These are phyloP conservation scores for Aciculosporium take DNA, from an alignment of 2,329 filamentous ascomycete species.

Conservation along the genomic window DNA sequence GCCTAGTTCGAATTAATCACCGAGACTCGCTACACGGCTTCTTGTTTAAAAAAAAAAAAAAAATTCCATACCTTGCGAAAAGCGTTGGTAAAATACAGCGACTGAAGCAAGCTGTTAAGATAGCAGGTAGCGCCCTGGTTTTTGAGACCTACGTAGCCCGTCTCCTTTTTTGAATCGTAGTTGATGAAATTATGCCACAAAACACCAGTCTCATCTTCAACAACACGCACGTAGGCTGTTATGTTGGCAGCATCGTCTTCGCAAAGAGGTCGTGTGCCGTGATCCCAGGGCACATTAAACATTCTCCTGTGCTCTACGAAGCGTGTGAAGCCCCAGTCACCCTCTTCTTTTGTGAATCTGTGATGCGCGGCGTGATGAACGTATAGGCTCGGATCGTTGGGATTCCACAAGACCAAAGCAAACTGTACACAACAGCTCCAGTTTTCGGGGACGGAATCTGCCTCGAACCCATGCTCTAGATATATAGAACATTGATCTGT, in stretches of 20 bases:
- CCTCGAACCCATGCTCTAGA: conserved; percentile 82
- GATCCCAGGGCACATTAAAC: conserved; percentile 66
- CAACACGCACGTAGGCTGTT: conserved; percentile 67
- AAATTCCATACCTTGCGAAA: conserved; percentile 62
- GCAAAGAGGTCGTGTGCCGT: conserved; percentile 52
- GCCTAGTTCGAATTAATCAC: conserved; percentile 39
- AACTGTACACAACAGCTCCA: conserved; percentile 98
- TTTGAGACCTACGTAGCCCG: conserved; percentile 88
- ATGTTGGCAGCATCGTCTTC: conserved; percentile 67
- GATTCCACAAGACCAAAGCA: conserved; percentile 84
- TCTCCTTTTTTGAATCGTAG: conserved; percentile 99
- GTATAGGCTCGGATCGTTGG: conserved; percentile 77
- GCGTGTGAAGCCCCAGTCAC: conserved; percentile 97
- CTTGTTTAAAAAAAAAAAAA: not conserved
- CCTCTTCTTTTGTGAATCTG: conserved; percentile 89
- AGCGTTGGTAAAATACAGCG: conserved; percentile 75
- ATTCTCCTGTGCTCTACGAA: conserved; percentile 81
- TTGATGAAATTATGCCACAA: conserved; percentile 85
- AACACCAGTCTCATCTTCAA: conserved; percentile 79
- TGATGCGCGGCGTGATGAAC: conserved; percentile 77
- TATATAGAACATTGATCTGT: conserved; percentile 91
- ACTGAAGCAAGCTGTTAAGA: conserved; percentile 71
- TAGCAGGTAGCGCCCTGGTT: conserved; percentile 94
- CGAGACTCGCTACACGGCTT: not conserved
- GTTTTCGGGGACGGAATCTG: conserved; percentile 63